Evolutionary conservation across 1,139 yeast species (phyloP).

Genomic region (Barnettozyma hawaiiensis): DNA sequence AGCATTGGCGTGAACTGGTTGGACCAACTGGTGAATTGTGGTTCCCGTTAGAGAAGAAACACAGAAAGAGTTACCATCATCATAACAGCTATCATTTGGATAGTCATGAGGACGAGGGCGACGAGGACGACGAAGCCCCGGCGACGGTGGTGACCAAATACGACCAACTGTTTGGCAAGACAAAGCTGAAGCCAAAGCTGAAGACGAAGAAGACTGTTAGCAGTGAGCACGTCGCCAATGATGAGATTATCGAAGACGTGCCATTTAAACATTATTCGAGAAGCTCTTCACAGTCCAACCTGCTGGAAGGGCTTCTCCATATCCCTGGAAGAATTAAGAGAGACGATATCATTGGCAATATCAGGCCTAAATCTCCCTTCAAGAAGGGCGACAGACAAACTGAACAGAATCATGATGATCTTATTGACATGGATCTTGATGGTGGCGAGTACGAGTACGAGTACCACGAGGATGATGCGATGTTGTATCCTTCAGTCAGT

Average conservation of each 20-base stretch:
- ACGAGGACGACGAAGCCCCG: too few species aligned
- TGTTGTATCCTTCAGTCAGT: background rate
- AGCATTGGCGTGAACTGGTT: conserved; percentile 58
- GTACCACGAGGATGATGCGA: too few species aligned
- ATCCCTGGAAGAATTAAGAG: conserved; percentile 16
- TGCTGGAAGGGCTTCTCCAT: conserved; percentile 12
- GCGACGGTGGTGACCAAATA: conserved; percentile 6
- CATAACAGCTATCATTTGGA: conserved; percentile 12
- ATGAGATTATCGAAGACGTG: background rate
- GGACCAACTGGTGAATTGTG: conserved; percentile 52
- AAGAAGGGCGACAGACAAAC: conserved; percentile 9
- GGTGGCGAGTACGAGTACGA: too few species aligned
- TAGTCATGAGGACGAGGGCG: background rate
- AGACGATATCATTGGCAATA: conserved; percentile 15
- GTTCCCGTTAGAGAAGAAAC: conserved; percentile 37
- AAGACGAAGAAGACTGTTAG: conserved; percentile 1
- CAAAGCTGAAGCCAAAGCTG: too few species aligned
- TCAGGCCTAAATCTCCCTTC: conserved; percentile 24
- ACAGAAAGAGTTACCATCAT: conserved; percentile 11
- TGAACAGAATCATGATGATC: background rate
- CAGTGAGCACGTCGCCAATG: conserved; percentile 6
- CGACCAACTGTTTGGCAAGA: conserved; percentile 16
- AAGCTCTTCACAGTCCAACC: conserved; percentile 15
- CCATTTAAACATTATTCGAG: conserved; percentile 8
- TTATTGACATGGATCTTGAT: too few species aligned